Evolutionary conservation across 2,329 filamentous ascomycete species (phyloP).

Genomic region (Tolypocladium album): DNA sequence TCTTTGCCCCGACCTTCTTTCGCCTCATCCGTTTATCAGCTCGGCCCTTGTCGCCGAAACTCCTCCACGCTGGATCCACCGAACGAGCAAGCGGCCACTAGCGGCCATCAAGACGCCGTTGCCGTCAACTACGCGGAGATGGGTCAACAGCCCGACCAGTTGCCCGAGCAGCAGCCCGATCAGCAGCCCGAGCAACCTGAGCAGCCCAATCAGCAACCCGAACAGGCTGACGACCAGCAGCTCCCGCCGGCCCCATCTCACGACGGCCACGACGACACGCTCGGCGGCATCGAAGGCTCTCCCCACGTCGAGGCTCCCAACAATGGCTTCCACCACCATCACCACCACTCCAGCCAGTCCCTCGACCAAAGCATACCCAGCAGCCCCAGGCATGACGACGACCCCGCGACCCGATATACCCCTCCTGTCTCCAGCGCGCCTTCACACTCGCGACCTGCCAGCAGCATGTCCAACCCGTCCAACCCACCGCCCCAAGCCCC

Average conservation of each 20-base stretch:
- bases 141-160: conserved; percentile 5
- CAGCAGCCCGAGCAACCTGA: neutral
- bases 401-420: conserved; percentile 33
- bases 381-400: conserved; percentile 30
- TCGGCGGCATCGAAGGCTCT: conserved; percentile 38
- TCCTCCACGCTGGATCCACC: conserved; percentile 41
- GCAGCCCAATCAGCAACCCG: neutral
- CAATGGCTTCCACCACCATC: conserved; percentile 29
- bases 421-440: conserved; percentile 32
- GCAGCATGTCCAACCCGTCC: conserved; percentile 36
- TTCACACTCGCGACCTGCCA: conserved; percentile 43
- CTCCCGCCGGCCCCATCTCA: conserved; percentile 11
- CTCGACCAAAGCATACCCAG: conserved; percentile 36
- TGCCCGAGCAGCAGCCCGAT: neutral
- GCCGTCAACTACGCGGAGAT: conserved; percentile 40
- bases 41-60: neutral
- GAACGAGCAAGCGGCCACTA: conserved; percentile 17
- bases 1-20: neutral
- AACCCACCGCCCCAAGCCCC: conserved; percentile 21
- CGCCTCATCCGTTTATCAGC: neutral
- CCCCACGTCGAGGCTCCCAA: conserved; percentile 26
- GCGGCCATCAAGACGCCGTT: conserved; percentile 20
- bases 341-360: conserved; percentile 37
- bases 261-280: conserved; percentile 36
- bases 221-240: neutral